Percentiles rank a stretch among this genome's conserved stretches.
These are phyloP conservation scores for Entamoeba moshkovskii DNA, from an alignment of 208 protist species.

Conservation along the genomic window DNA sequence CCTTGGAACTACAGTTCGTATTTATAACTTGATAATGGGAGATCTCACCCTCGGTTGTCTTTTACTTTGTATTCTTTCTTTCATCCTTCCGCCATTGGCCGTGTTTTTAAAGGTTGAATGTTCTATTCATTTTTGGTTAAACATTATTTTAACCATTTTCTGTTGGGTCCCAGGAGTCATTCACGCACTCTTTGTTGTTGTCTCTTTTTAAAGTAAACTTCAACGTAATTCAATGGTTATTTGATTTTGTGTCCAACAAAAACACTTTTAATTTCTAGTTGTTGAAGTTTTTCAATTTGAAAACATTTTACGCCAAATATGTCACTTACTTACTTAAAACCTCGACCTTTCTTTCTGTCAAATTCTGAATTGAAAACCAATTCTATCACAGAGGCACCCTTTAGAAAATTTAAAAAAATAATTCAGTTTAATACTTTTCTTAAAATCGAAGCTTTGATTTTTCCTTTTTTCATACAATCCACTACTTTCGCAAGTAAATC, in stretches of 20 bases:
- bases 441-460: not conserved
- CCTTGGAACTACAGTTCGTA: too few species aligned
- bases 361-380: too few species aligned
- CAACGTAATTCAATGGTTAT: not conserved
- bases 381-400: too few species aligned
- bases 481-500: not conserved
- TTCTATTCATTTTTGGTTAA: not conserved
- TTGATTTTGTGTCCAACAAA: too few species aligned
- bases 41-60: not conserved
- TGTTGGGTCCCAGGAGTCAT: not conserved
- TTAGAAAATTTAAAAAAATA: too few species aligned
- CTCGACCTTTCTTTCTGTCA: too few species aligned
- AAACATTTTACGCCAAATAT: too few species aligned
- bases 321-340: too few species aligned
- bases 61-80: not conserved
- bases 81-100: not conserved
- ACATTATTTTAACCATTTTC: not conserved
- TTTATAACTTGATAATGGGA: too few species aligned
- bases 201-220: not conserved
- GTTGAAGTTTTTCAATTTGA: too few species aligned
- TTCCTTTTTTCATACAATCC: not conserved
- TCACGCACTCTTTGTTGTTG: not conserved
- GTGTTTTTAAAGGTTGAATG: not conserved
- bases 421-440: too few species aligned
- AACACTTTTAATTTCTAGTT: too few species aligned